A percentile compares a stretch with the other conserved stretches of the same genome.
phyloP scores from a whole-genome alignment of 169 alveolate species.

The Ichthyophthirius multifiliis region DNA sequence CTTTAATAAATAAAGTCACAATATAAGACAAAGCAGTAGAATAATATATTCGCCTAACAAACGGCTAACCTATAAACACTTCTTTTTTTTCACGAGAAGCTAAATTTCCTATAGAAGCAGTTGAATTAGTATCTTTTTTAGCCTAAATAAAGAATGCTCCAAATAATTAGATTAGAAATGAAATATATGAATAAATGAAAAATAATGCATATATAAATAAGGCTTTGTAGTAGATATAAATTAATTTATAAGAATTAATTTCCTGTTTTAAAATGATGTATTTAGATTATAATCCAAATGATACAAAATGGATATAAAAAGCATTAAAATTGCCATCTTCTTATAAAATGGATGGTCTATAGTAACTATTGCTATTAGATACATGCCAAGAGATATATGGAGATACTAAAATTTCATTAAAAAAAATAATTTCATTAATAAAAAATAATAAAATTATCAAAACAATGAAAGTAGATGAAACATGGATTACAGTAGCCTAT shows the following conservation, averaged over 20 bases:
- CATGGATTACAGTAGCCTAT: background rate
- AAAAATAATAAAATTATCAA: constrained; percentile 19
- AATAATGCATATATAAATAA: background rate
- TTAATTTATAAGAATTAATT: constrained; percentile 17
- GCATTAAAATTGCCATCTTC: background rate
- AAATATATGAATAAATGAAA: background rate
- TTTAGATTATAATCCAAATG: constrained; percentile 21
- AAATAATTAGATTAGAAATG: background rate
- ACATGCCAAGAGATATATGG: background rate
- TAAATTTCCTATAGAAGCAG: constrained; percentile 5
- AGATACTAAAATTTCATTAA: background rate
- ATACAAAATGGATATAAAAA: constrained; percentile 10
- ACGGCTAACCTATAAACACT: constrained; percentile 5
- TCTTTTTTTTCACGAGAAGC: constrained; percentile 30
- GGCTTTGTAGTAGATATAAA: background rate
- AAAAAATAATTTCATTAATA: background rate
- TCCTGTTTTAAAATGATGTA: background rate
- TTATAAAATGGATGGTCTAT: background rate
- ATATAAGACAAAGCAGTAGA: constrained; percentile 27
- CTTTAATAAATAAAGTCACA: constrained; percentile 17
- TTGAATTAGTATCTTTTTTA: constrained; percentile 5
- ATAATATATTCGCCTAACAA: constrained; percentile 17
- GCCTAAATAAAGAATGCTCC: constrained; percentile 5
- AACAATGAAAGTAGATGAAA: constrained; percentile 22
- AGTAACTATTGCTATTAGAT: background rate